Conservation (phyloP, 768 basidiomycete species). For the Suillus luteus region DNA sequence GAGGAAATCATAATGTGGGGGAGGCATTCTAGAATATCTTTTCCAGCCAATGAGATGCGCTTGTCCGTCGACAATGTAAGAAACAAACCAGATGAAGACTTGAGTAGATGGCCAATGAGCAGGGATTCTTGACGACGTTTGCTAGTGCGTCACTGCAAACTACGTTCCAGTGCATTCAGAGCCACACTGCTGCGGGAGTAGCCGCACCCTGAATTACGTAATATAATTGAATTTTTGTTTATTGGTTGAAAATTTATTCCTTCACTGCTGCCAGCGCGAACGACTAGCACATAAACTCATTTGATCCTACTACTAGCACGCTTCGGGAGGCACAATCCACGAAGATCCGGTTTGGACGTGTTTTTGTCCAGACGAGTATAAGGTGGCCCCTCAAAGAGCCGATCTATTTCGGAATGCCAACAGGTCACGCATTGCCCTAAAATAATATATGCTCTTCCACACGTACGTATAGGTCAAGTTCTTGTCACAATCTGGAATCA, state of each 20-base stretch:
- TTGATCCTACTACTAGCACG: neutral
- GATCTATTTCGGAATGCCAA: too few relatives aligned
- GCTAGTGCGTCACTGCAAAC: constrained; percentile 4
- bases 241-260: neutral
- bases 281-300: neutral
- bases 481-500: constrained; percentile 6
- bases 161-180: constrained; percentile 2
- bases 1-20: constrained; percentile 96
- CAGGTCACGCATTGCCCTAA: too few relatives aligned
- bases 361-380: neutral
- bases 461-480: neutral
- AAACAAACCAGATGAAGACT: constrained; percentile 7
- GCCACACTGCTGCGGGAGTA: constrained; percentile 4
- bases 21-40: constrained; percentile 57
- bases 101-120: neutral
- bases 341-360: neutral
- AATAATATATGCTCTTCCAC: neutral
- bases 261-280: neutral
- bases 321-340: neutral
- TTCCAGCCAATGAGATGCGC: neutral
- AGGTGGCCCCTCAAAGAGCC: too few relatives aligned
- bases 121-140: constrained; percentile 7
- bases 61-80: too few relatives aligned
- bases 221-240: neutral
- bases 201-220: constrained; percentile 1